phyloP scores from a whole-genome alignment of 768 basidiomycete genomes.

The Filobasidium wieringae region DNA sequence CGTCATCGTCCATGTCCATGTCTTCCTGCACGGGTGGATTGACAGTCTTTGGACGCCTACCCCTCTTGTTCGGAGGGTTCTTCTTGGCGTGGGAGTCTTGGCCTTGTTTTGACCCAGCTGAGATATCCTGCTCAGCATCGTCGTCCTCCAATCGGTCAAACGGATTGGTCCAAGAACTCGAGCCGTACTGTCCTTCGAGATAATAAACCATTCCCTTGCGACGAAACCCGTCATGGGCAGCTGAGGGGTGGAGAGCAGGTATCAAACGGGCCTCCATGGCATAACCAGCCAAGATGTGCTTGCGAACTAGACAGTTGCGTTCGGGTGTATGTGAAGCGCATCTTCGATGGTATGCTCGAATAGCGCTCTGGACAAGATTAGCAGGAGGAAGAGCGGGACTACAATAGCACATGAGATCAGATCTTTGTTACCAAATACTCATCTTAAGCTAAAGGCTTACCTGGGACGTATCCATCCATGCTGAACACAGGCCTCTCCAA shows the following conservation, averaged over 20 bases:
- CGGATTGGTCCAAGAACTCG: not conserved
- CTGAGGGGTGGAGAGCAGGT: not conserved
- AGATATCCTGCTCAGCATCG: not conserved
- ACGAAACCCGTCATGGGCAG: not conserved
- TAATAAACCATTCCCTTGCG: conserved; percentile 1
- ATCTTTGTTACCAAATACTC: not conserved
- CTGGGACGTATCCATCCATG: conserved; percentile 5
- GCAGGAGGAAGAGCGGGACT: conserved; percentile 2
- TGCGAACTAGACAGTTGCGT: not conserved
- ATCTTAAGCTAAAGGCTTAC: not conserved
- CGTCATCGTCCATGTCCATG: not conserved
- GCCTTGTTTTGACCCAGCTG: not conserved
- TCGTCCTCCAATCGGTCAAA: not conserved
- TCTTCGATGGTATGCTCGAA: not conserved
- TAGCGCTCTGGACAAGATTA: not conserved
- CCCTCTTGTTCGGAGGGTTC: not conserved
- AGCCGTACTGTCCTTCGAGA: not conserved
- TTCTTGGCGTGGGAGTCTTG: not conserved
- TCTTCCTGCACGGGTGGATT: not conserved
- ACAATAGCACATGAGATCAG: not conserved
- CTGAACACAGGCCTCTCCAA: not conserved
- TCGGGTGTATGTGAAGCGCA: not conserved
- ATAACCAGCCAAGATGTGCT: not conserved
- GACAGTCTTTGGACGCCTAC: not conserved
- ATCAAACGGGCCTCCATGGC: not conserved